A percentile compares a stretch with the other conserved stretches of the same genome.
These are phyloP conservation scores for Stenogyne calaminthoides DNA, from an alignment of 305 asterid genomes.

Conservation along the genomic window DNA sequence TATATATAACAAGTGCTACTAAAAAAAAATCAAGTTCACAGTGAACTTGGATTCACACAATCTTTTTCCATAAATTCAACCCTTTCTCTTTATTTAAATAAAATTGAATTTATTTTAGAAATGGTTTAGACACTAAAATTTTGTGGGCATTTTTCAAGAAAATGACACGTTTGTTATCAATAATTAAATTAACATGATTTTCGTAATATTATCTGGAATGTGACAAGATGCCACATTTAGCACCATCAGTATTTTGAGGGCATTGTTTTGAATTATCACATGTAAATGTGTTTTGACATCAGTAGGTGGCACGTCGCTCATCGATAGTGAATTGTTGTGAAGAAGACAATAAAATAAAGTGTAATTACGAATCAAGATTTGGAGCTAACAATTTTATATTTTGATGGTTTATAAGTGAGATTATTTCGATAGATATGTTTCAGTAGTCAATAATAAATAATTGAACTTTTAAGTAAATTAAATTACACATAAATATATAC, in stretches of 20 bases:
- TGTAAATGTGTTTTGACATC: neutral
- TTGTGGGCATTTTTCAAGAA: neutral
- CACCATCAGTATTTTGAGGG: neutral
- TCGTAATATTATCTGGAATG: neutral
- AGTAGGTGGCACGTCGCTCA: neutral
- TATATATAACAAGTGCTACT: no score
- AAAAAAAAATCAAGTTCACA: no score
- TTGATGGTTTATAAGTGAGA: neutral
- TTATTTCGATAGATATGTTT: neutral
- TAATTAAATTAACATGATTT: constrained; percentile 6
- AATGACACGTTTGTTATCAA: neutral
- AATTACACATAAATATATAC: no score
- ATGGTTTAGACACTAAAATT: neutral
- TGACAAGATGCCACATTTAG: neutral
- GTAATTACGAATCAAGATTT: neutral
- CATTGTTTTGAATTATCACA: neutral
- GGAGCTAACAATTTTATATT: neutral
- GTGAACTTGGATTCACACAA: no score
- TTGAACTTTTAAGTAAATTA: no score
- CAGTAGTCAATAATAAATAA: neutral
- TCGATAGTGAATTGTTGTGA: neutral
- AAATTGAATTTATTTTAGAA: neutral
- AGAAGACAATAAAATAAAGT: neutral
- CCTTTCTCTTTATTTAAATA: neutral
- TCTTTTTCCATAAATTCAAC: no score